A percentile compares a stretch with the other conserved stretches of the same genome.
phyloP scores from a whole-genome alignment of 768 basidiomycete species.

The Collybia sordida region DNA sequence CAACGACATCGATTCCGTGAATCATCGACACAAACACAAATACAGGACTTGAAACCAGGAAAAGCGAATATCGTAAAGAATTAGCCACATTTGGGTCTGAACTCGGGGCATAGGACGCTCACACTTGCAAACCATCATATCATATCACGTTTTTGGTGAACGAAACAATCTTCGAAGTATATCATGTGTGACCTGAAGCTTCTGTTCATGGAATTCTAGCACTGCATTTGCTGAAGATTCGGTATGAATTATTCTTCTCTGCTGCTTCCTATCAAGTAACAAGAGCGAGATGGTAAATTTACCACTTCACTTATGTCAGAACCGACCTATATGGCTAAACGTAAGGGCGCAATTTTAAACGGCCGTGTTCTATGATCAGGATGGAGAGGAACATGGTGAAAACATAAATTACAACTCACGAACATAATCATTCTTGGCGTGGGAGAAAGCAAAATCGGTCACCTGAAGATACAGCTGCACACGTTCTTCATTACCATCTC shows the following conservation, averaged over 20 bases:
- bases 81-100: no score
- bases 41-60: constrained; percentile 29
- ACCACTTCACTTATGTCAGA: no score
- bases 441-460: no score
- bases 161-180: constrained; percentile 30
- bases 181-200: constrained; percentile 25
- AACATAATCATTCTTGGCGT: no score
- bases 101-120: constrained; percentile 25
- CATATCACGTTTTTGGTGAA: background rate
- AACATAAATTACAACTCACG: no score
- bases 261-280: constrained; percentile 22
- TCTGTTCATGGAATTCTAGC: constrained; percentile 23
- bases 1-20: constrained; percentile 20
- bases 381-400: no score
- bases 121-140: constrained; percentile 25
- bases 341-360: no score
- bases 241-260: constrained; percentile 28
- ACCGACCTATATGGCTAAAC: no score
- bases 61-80: constrained; percentile 34
- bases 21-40: constrained; percentile 18
- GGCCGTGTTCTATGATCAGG: no score
- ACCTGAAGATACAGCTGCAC: constrained; percentile 18
- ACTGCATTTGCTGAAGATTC: constrained; percentile 25
- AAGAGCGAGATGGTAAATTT: background rate
- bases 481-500: no score